Percentiles rank a stretch among this genome's conserved stretches.
phyloP scores from a whole-genome alignment of 345 rosid species.

The Durio zibethinus region DNA sequence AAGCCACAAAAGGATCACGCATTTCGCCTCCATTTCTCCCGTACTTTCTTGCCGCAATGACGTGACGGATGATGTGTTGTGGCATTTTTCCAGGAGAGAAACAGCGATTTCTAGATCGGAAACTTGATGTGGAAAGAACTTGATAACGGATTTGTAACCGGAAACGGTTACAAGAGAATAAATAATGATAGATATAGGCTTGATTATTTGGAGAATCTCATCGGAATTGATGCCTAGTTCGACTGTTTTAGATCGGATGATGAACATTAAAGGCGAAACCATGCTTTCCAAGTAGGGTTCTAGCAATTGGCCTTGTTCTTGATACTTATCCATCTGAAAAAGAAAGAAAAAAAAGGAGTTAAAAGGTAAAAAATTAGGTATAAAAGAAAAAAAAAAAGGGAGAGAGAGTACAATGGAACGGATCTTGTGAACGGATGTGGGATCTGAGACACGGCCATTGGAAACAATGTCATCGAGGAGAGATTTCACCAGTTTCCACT shows the following conservation, averaged over 20 bases:
- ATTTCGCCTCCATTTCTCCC: slow-evolving; percentile 91
- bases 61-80: slow-evolving; percentile 45
- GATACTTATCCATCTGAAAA: slow-evolving; percentile 77
- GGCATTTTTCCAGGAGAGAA: slow-evolving; percentile 72
- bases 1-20: slow-evolving; percentile 84
- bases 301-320: slow-evolving; percentile 74
- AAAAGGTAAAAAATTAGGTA: neutral
- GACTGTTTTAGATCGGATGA: slow-evolving; percentile 50
- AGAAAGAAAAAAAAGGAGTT: neutral
- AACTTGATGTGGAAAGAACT: slow-evolving; percentile 87
- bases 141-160: slow-evolving; percentile 76
- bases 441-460: slow-evolving; percentile 56
- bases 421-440: slow-evolving; percentile 59
- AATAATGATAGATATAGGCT: slow-evolving; percentile 67
- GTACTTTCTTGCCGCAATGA: slow-evolving; percentile 81
- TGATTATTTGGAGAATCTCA: slow-evolving; percentile 51
- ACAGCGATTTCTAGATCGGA: slow-evolving; percentile 86
- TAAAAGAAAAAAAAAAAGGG: neutral
- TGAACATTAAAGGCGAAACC: slow-evolving; percentile 67
- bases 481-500: slow-evolving; percentile 78
- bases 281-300: slow-evolving; percentile 84
- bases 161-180: slow-evolving; percentile 81
- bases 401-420: slow-evolving; percentile 55
- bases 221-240: slow-evolving; percentile 46
- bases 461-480: slow-evolving; percentile 67